Percentiles rank a stretch among this genome's conserved stretches.
Evolutionary conservation across 2,329 filamentous ascomycete genomes (phyloP).

Genomic region (Verticillium klebahnii): DNA sequence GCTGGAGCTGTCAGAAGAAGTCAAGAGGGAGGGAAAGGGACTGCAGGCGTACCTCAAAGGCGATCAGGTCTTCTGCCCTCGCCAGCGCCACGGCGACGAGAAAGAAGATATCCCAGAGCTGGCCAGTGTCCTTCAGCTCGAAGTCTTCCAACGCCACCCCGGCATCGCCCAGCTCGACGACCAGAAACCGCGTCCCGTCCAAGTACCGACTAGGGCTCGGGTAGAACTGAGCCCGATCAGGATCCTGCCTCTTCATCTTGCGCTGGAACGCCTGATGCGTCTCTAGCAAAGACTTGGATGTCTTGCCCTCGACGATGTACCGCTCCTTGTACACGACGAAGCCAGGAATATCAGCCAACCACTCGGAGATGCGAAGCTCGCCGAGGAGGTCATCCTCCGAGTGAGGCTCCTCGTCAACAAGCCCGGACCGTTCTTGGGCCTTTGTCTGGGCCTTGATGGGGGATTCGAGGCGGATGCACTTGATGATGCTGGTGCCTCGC

Average conservation of each 20-base stretch:
- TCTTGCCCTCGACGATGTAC: conserved; percentile 54
- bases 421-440: conserved; percentile 44
- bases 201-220: conserved; percentile 57
- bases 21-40: neutral
- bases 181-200: conserved; percentile 53
- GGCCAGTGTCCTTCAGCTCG: conserved; percentile 38
- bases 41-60: conserved; percentile 48
- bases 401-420: conserved; percentile 57
- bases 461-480: conserved; percentile 55
- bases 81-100: conserved; percentile 56
- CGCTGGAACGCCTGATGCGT: conserved; percentile 57
- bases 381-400: conserved; percentile 49
- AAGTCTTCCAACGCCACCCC: conserved; percentile 57
- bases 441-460: conserved; percentile 56
- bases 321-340: conserved; percentile 64
- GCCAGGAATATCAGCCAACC: conserved; percentile 58
- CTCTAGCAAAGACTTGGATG: conserved; percentile 47
- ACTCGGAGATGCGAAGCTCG: conserved; percentile 60
- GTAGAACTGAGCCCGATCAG: conserved; percentile 55
- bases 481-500: conserved; percentile 59
- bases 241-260: conserved; percentile 49
- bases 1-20: conserved; percentile 32
- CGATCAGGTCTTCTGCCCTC: conserved; percentile 50
- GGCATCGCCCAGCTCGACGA: conserved; percentile 60
- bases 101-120: conserved; percentile 62